A percentile compares a stretch with the other conserved stretches of the same genome.
Evolutionary conservation across 2,329 filamentous ascomycete species (phyloP).

Genomic region (Diplodia mutila): DNA sequence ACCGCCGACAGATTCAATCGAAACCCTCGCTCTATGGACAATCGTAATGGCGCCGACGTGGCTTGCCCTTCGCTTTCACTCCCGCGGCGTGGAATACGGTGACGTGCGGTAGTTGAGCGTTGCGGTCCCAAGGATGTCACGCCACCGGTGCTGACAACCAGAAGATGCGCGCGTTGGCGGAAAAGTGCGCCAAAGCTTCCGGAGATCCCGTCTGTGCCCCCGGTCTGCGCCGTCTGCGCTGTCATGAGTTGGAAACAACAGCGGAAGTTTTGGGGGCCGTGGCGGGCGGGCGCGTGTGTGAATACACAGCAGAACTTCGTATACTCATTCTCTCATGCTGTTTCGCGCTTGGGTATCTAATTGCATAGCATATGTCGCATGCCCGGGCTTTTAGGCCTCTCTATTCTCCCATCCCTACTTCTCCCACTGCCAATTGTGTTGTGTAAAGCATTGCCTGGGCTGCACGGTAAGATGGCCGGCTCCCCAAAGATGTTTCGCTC

Average conservation of each 20-base stretch:
- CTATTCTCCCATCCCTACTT: not conserved
- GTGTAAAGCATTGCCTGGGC: not conserved
- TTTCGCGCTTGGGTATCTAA: not conserved
- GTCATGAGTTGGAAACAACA: not conserved
- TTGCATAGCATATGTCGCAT: not conserved
- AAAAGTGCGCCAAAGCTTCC: slow-evolving; percentile 10
- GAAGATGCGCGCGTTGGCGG: not conserved
- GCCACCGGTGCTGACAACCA: slow-evolving; percentile 1
- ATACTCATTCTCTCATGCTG: not conserved
- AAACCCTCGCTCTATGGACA: not conserved
- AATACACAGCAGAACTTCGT: not conserved
- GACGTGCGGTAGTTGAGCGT: too few species aligned
- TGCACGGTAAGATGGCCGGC: not conserved
- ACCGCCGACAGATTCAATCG: not conserved
- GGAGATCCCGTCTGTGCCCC: slow-evolving; percentile 13
- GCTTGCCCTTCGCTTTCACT: not conserved
- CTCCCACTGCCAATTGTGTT: not conserved
- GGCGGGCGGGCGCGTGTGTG: not conserved
- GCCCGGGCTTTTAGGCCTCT: not conserved
- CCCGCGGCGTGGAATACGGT: not conserved
- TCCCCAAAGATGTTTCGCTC: not conserved
- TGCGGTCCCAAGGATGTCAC: not conserved
- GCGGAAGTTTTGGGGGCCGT: not conserved
- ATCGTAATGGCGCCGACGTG: not conserved
- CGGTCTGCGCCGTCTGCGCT: not conserved